These are phyloP conservation scores for Cryphonectria carpinicola DNA, from an alignment of 2,329 filamentous ascomycete species.

Conservation along the genomic window DNA sequence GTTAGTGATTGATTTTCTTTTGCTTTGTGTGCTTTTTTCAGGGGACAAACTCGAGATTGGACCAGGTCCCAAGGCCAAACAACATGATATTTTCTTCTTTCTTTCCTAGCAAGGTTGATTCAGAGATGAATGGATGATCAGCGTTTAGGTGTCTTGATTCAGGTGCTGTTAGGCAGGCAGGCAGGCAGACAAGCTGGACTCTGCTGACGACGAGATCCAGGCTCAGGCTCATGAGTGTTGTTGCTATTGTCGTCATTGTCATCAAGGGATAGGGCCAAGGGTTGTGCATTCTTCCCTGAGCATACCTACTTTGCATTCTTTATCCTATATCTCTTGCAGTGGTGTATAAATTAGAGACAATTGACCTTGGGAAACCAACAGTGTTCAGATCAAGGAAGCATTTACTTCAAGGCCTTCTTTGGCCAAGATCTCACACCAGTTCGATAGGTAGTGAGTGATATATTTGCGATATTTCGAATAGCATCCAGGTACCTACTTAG, in stretches of 20 bases:
- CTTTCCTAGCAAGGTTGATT: not conserved
- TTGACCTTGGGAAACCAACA: slow-evolving; percentile 14
- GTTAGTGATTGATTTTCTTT: not conserved
- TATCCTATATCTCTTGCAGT: not conserved
- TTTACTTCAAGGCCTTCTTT: not conserved
- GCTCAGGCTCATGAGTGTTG: not conserved
- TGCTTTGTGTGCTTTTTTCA: not conserved
- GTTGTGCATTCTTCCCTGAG: not conserved
- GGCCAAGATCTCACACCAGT: not conserved
- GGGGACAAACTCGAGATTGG: slow-evolving; percentile 15
- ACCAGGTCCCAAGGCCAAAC: slow-evolving; percentile 16
- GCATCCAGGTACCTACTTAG: not conserved
- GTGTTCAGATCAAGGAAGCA: not conserved
- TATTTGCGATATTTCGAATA: not conserved
- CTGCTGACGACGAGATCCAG: not conserved
- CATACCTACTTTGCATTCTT: not conserved
- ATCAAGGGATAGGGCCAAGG: not conserved
- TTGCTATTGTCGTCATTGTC: not conserved
- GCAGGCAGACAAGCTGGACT: not conserved
- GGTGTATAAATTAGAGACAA: slow-evolving; percentile 10
- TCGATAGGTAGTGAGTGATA: not conserved
- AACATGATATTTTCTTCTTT: not conserved
- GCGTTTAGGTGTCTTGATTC: not conserved
- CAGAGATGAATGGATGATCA: not conserved
- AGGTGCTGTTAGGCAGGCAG: not conserved